A percentile compares a stretch with the other conserved stretches of the same genome.
These are phyloP conservation scores for Aegilops bicornis DNA, from an alignment of 176 grass and related monocot genomes.

Conservation along the genomic window DNA sequence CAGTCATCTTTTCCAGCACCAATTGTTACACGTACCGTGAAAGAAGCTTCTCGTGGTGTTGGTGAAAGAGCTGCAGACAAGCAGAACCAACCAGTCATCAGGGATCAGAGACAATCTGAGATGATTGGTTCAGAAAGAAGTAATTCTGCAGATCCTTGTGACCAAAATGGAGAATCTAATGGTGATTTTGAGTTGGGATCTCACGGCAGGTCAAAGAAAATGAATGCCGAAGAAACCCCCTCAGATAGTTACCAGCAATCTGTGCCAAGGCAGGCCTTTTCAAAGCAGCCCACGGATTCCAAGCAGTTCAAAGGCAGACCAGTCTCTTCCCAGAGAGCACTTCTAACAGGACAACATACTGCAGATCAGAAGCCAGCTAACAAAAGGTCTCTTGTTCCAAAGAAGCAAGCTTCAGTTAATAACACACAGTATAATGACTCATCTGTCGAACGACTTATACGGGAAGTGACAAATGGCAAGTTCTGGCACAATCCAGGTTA, in stretches of 20 bases:
- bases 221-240: conserved; percentile 48
- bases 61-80: conserved; percentile 61
- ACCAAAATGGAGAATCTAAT: conserved; percentile 74
- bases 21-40: conserved; percentile 82
- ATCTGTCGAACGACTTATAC: conserved; percentile 90
- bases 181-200: conserved; percentile 55
- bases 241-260: conserved; percentile 46
- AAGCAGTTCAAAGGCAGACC: conserved; percentile 57
- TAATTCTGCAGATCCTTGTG: conserved; percentile 48
- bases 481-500: conserved; percentile 99
- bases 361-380: conserved; percentile 63
- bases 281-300: conserved; percentile 61
- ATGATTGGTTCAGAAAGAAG: conserved; percentile 47
- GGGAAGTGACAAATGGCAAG: conserved; percentile 95
- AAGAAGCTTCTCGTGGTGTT: conserved; percentile 61
- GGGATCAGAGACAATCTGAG: conserved; percentile 74
- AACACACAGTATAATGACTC: conserved; percentile 76
- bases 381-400: conserved; percentile 80
- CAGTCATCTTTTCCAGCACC: conserved; percentile 87
- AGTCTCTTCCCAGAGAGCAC: conserved; percentile 45
- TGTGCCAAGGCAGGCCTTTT: conserved; percentile 50
- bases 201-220: conserved; percentile 46
- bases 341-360: conserved; percentile 48
- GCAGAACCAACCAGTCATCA: conserved; percentile 35
- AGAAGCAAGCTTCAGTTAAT: conserved; percentile 64